phyloP scores from a whole-genome alignment of 192 early-diverging fungal genomes.

The Pecoramyces ruminantium region DNA sequence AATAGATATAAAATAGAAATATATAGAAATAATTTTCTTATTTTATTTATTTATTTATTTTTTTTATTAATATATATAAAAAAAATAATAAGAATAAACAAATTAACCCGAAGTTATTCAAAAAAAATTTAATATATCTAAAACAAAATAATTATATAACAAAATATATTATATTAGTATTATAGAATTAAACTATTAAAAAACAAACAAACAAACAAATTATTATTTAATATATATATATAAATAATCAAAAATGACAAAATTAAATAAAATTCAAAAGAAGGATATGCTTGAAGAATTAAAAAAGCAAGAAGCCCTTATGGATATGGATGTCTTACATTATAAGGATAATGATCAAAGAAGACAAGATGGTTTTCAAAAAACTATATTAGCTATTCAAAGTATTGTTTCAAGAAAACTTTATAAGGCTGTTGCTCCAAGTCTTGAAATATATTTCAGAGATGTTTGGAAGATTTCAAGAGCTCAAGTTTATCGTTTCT shows the following conservation, averaged over 20 bases:
- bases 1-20: too few species aligned
- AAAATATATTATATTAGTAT: too few species aligned
- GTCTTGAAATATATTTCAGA: not conserved
- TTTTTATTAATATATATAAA: too few species aligned
- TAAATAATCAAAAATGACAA: not conserved
- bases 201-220: too few species aligned
- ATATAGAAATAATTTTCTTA: too few species aligned
- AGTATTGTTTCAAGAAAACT: not conserved
- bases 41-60: too few species aligned
- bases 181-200: too few species aligned
- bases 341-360: not conserved
- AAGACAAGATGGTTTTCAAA: not conserved
- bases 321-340: not conserved
- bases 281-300: not conserved
- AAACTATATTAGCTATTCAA: not conserved
- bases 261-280: not conserved
- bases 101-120: too few species aligned
- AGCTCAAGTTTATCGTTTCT: slow-evolving; percentile 17
- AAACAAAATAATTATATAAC: too few species aligned
- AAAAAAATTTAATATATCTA: too few species aligned
- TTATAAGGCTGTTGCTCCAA: not conserved
- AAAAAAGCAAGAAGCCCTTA: not conserved
- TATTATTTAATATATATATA: too few species aligned
- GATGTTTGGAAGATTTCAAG: not conserved
- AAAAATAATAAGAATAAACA: too few species aligned